Evolutionary conservation across 139 green algal genomes (phyloP), one percentile per base, ranked within the genome.

Genomic region (Coelastrella sp.): DNA sequence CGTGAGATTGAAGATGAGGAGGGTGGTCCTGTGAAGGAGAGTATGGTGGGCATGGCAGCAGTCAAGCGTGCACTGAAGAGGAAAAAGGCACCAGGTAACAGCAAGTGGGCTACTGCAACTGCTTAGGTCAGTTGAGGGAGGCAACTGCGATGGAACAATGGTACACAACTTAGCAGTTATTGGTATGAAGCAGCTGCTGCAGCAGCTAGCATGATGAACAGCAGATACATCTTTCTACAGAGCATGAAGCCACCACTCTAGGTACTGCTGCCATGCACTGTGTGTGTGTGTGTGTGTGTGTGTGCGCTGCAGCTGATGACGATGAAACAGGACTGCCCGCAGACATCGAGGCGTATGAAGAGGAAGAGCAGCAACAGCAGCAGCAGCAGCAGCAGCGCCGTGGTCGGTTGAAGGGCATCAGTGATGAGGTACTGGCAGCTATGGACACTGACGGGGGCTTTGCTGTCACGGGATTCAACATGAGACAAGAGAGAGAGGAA

Each of bases 391-490:
- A 89, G 24, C 56, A 80, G 70, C 76, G 49, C 7, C 25, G 65
- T 14, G 82, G 49, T 56, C 90, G 66, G 12, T 7, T 66, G n/a
- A 78, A 65, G 27, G 84, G 84, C 84, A 70, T 80, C 49, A 57
- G 24, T 80, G 66, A 89, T 4, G 68, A 49, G 56, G 68, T 81
- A 7, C 17, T 57, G 7, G 84, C 84, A 8, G 60, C 58, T 19
- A 81, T 91, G 61, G 91, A 95, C 70, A 91, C 95, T 58, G 94
- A 97, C 73, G 93, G 96, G 11, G 95, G 95, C 19, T 90, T 95
- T 20, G 92, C 93, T 81, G 88, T 97, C 63, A 95, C 96, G 85
- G 94, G 93, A 7, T 98, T 98, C 78, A 97, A 98, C 90, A 84
- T 98, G 63, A 91, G 93, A 82, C 91, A 96, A 84, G 96, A 98